phyloP scores from a whole-genome alignment of 306 rosid genomes.

The Glycine tomentella region DNA sequence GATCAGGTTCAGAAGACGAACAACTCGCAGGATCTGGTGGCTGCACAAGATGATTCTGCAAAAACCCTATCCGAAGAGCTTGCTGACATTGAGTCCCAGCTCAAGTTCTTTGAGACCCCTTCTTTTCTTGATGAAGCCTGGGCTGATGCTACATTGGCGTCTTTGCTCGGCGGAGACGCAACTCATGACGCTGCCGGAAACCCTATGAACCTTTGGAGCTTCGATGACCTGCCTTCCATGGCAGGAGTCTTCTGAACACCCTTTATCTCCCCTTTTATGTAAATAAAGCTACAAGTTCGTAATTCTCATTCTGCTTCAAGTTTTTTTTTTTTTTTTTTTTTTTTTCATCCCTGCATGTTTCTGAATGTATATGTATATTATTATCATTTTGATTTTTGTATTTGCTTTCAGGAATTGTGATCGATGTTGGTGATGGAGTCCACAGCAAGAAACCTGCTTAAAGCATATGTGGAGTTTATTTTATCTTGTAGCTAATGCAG shows the following conservation, averaged over 20 bases:
- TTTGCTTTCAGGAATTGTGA: constrained; percentile 65
- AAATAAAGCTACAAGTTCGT: constrained; percentile 93
- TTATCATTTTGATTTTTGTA: too few relatives aligned
- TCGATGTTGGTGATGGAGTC: constrained; percentile 50
- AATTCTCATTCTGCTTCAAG: constrained; percentile 29
- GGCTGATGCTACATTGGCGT: constrained; percentile 65
- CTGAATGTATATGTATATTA: constrained; percentile 18
- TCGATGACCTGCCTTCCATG: constrained; percentile 69
- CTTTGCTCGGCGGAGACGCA: constrained; percentile 58
- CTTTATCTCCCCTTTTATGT: constrained; percentile 55
- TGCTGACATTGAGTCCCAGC: constrained; percentile 70
- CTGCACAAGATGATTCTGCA: constrained; percentile 44
- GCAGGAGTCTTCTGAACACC: constrained; percentile 63
- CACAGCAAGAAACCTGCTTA: constrained; percentile 44
- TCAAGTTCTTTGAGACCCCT: constrained; percentile 72
- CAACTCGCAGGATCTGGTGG: constrained; percentile 49
- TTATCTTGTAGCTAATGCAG: constrained; percentile 59
- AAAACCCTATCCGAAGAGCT: constrained; percentile 83
- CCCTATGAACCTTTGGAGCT: constrained; percentile 79
- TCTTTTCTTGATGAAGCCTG: constrained; percentile 65
- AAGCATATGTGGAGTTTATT: constrained; percentile 54
- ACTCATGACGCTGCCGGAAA: constrained; percentile 77
- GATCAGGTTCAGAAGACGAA: constrained; percentile 52
- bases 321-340: not conserved
- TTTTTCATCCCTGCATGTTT: not conserved